Conservation (phyloP, 352 stramenopile genomes). For the Phytophthora fragariae region DNA sequence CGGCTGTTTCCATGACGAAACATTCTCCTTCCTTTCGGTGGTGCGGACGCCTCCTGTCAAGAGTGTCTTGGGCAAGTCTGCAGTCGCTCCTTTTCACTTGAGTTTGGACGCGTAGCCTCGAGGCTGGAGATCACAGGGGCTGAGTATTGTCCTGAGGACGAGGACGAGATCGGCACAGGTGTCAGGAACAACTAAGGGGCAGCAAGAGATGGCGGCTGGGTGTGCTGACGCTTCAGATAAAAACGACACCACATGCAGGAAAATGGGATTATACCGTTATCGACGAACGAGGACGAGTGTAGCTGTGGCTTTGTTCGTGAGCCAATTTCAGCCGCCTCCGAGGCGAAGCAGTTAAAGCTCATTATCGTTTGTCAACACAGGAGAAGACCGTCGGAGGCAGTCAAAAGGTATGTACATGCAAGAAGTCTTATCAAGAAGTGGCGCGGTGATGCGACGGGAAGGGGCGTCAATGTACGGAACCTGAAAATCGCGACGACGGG, state of each 20-base stretch:
- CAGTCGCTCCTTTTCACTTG: not conserved
- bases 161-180: not conserved
- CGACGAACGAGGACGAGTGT: not conserved
- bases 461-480: not conserved
- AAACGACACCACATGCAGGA: not conserved
- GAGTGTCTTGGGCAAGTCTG: not conserved
- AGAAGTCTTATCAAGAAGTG: not conserved
- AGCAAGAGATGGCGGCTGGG: not conserved
- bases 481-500: not conserved
- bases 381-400: not conserved
- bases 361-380: slow-evolving; percentile 6
- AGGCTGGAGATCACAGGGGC: not conserved
- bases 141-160: slow-evolving; percentile 5
- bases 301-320: not conserved
- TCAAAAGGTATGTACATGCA: not conserved
- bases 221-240: not conserved
- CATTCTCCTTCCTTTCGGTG: slow-evolving; percentile 1
- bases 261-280: not conserved
- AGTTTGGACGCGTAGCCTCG: not conserved
- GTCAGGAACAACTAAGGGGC: not conserved
- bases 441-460: not conserved
- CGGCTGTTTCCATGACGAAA: slow-evolving; percentile 6
- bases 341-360: not conserved
- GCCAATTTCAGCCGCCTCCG: not conserved
- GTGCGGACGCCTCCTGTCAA: not conserved